Percentiles rank a stretch among this genome's conserved stretches.
Conservation (phyloP, 192 early-diverging fungal species). For the Gigaspora rosea region DNA sequence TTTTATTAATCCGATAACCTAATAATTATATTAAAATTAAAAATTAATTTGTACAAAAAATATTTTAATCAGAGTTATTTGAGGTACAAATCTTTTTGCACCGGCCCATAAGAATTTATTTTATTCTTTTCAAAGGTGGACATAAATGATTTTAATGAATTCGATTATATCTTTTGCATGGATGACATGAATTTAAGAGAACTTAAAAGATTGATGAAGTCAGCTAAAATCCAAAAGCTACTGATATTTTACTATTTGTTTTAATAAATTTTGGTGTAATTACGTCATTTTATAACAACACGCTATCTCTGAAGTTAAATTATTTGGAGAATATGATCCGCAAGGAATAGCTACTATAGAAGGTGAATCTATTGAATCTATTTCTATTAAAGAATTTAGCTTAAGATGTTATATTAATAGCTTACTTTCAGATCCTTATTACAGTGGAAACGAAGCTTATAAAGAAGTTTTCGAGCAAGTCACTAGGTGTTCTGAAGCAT, state of each 20-base stretch:
- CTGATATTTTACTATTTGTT: conserved; percentile 31
- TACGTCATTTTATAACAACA: conserved; percentile 25
- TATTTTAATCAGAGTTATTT: no score
- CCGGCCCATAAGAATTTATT: no score
- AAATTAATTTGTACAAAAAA: no score
- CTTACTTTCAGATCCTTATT: conserved; percentile 54
- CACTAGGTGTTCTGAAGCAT: conserved; percentile 65
- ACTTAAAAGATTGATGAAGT: no score
- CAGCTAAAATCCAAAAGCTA: conserved; percentile 30
- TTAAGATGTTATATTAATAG: background rate
- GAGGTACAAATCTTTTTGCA: no score
- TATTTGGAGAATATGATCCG: conserved; percentile 83
- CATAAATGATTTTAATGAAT: no score
- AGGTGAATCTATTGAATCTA: conserved; percentile 55
- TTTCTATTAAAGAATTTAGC: background rate
- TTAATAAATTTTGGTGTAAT: conserved; percentile 24
- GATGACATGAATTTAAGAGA: no score
- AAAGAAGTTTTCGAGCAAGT: conserved; percentile 79
- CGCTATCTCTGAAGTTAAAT: no score
- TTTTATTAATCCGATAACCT: no score
- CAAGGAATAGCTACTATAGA: conserved; percentile 70
- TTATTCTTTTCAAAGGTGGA: background rate
- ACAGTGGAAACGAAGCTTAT: conserved; percentile 72
- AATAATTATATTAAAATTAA: no score
- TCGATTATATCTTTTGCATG: no score